A percentile compares a stretch with the other conserved stretches of the same genome.
These are phyloP conservation scores for Lactifluus hygrophoroides DNA, from an alignment of 768 basidiomycete genomes.

Conservation along the genomic window DNA sequence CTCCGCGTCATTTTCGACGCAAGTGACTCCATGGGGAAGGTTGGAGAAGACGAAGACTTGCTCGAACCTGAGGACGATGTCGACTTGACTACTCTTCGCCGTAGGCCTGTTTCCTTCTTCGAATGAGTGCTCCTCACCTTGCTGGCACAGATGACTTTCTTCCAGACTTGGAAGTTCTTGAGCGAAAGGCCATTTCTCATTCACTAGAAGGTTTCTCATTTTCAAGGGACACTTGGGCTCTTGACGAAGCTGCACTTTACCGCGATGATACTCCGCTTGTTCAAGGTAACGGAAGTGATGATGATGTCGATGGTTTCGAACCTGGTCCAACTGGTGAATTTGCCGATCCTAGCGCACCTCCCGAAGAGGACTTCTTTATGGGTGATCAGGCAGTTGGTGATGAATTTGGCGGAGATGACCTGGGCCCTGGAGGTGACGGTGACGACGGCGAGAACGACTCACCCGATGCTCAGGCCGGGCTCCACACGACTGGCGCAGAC, in stretches of 20 bases:
- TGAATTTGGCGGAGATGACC: conserved; percentile 32
- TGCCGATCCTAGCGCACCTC: conserved; percentile 27
- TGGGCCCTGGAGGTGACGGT: conserved; percentile 9
- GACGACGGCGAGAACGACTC: conserved; percentile 38
- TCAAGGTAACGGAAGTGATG: conserved; percentile 38
- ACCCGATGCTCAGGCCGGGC: conserved; percentile 31
- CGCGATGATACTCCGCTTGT: conserved; percentile 40
- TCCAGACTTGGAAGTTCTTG: conserved; percentile 54
- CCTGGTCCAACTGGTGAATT: conserved; percentile 31
- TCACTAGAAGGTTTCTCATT: conserved; percentile 81
- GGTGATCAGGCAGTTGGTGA: conserved; percentile 50
- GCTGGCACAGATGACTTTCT: conserved; percentile 54
- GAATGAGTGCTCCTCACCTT: conserved; percentile 1
- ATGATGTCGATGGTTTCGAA: no score
- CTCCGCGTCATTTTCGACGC: conserved; percentile 94
- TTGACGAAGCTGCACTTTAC: conserved; percentile 57
- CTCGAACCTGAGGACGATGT: conserved; percentile 64
- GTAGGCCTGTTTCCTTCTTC: conserved; percentile 31
- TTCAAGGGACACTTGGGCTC: conserved; percentile 50
- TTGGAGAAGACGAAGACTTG: conserved; percentile 58
- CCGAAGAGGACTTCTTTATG: conserved; percentile 59
- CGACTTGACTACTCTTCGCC: conserved; percentile 52
- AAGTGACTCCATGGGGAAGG: conserved; percentile 76
- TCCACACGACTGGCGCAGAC: conserved; percentile 37
- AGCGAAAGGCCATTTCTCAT: conserved; percentile 68